Evolutionary conservation across 2,329 filamentous ascomycete species (phyloP).

Genomic region (Penicillium griseofulvum): DNA sequence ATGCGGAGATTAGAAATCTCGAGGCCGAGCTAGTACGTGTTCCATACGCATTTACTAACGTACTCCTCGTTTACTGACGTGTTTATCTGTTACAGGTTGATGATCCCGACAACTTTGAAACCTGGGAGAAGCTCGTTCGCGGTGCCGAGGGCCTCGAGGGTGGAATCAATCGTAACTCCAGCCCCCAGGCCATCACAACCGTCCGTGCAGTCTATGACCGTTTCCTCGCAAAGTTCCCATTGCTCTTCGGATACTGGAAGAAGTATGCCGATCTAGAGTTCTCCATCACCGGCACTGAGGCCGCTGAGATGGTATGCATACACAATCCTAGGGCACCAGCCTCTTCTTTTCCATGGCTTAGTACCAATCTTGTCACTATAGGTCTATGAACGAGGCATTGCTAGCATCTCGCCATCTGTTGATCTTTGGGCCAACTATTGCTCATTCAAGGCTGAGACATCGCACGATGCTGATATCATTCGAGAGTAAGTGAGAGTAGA

Average conservation of each 20-base stretch:
- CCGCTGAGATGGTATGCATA: slow-evolving; percentile 81
- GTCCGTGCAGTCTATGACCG: slow-evolving; percentile 86
- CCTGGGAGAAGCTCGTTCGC: slow-evolving; percentile 88
- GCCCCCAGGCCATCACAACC: slow-evolving; percentile 83
- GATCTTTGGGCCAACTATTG: slow-evolving; percentile 98
- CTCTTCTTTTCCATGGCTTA: not conserved
- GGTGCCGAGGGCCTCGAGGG: slow-evolving; percentile 83
- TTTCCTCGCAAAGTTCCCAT: slow-evolving; percentile 89
- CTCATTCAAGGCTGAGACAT: slow-evolving; percentile 95
- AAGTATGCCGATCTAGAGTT: slow-evolving; percentile 98
- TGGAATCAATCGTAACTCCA: slow-evolving; percentile 93
- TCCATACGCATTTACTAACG: not conserved
- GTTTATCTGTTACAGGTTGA: slow-evolving; percentile 45
- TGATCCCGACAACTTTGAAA: slow-evolving; percentile 87
- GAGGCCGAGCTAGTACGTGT: slow-evolving; percentile 70
- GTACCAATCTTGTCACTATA: slow-evolving; percentile 36
- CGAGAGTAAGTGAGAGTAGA: slow-evolving; percentile 93
- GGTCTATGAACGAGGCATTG: slow-evolving; percentile 94
- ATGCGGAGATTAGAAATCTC: slow-evolving; percentile 75
- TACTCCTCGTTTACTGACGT: slow-evolving; percentile 6
- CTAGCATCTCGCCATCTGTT: slow-evolving; percentile 88
- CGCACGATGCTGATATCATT: slow-evolving; percentile 89
- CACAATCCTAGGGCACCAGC: not conserved
- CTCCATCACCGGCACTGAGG: slow-evolving; percentile 92
- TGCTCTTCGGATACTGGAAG: slow-evolving; percentile 99